Percentiles rank a stretch among this genome's conserved stretches.
phyloP scores from a whole-genome alignment of 257 asterid species.

The Fraxinus quadrangulata region DNA sequence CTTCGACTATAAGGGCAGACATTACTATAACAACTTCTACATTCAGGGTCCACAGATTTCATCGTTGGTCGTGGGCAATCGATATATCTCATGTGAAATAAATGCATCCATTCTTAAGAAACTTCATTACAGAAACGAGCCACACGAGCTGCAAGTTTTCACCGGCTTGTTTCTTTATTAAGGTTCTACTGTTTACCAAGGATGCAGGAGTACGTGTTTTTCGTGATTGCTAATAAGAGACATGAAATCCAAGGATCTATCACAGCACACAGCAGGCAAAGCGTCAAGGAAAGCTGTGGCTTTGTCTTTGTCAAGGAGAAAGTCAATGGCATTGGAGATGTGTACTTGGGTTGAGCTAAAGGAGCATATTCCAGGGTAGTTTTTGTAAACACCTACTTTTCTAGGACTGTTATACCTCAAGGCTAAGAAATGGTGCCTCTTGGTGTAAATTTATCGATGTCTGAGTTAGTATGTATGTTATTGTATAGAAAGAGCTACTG shows the following conservation, averaged over 20 bases:
- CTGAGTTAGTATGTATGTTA: too few relatives aligned
- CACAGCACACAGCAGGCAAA: slow-evolving; percentile 65
- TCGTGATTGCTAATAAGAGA: slow-evolving; percentile 52
- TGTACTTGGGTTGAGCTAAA: slow-evolving; percentile 66
- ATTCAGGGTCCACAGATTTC: slow-evolving; percentile 80
- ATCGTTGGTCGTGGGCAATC: slow-evolving; percentile 76
- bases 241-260: slow-evolving; percentile 57
- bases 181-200: background rate
- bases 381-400: slow-evolving; percentile 69
- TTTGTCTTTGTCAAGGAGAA: slow-evolving; percentile 68
- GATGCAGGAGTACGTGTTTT: slow-evolving; percentile 67
- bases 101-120: background rate
- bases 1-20: slow-evolving; percentile 69
- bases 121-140: background rate
- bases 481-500: too few relatives aligned
- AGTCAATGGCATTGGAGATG: slow-evolving; percentile 63
- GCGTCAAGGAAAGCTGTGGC: slow-evolving; percentile 56
- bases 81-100: slow-evolving; percentile 52
- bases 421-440: slow-evolving; percentile 39
- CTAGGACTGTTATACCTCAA: slow-evolving; percentile 54
- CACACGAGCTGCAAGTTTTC: background rate
- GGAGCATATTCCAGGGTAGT: slow-evolving; percentile 69
- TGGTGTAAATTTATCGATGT: too few relatives aligned
- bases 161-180: background rate
- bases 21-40: slow-evolving; percentile 68